phyloP scores from a whole-genome alignment of 345 rosid species.

The Eucalyptus fibrosa region DNA sequence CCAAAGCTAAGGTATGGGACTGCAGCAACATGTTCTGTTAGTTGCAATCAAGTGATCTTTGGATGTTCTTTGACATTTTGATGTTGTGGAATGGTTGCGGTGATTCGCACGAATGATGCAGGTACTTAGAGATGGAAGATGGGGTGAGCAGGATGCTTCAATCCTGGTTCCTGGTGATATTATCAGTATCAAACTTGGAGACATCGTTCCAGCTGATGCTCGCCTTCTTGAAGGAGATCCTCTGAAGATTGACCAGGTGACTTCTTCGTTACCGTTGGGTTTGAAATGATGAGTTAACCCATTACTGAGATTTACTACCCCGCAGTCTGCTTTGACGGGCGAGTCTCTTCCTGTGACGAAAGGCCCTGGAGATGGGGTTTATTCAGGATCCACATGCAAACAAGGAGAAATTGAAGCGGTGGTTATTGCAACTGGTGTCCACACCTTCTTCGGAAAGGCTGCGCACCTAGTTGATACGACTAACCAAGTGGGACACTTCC shows the following conservation, averaged over 20 bases:
- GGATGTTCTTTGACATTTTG: neutral
- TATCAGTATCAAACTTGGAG: constrained; percentile 86
- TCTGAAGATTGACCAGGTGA: constrained; percentile 87
- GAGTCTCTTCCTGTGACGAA: constrained; percentile 98
- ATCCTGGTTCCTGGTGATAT: constrained; percentile 90
- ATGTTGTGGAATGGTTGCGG: neutral
- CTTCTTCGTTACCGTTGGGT: neutral
- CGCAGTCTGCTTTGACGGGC: constrained; percentile 93
- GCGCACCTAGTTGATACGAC: constrained; percentile 97
- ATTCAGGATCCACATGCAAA: constrained; percentile 95
- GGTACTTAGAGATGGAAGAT: constrained; percentile 94
- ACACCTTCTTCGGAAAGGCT: constrained; percentile 95
- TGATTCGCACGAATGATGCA: neutral
- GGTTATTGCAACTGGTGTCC: constrained; percentile 96
- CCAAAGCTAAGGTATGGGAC: constrained; percentile 75
- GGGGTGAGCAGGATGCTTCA: constrained; percentile 92
- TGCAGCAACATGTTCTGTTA: neutral
- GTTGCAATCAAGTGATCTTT: neutral
- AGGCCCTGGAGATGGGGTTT: constrained; percentile 93
- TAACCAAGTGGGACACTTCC: constrained; percentile 98
- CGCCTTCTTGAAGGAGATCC: constrained; percentile 96
- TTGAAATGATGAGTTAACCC: neutral
- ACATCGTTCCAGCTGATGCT: constrained; percentile 97
- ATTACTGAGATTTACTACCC: neutral
- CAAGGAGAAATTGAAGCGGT: constrained; percentile 97